Conservation (phyloP, 257 asterid genomes). For the Petunia secreta region DNA sequence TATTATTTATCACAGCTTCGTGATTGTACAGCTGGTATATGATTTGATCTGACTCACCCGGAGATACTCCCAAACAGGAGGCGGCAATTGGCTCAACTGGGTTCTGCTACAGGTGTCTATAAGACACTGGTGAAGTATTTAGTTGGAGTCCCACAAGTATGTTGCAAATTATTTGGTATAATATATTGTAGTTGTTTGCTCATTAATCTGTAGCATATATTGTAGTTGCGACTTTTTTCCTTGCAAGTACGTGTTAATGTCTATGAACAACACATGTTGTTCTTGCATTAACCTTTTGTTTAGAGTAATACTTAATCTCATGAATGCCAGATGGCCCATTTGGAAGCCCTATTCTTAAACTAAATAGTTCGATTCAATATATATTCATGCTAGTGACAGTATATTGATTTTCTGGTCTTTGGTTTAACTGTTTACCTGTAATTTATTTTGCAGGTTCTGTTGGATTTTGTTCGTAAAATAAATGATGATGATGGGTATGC, state of each 20-base stretch:
- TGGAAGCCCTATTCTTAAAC: background rate
- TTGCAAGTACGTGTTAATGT: slow-evolving; percentile 2
- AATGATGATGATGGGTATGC: slow-evolving; percentile 97
- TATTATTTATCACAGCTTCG: slow-evolving; percentile 11
- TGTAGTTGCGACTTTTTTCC: background rate
- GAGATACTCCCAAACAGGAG: slow-evolving; percentile 58
- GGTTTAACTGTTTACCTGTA: slow-evolving; percentile 1
- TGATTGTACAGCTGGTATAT: slow-evolving; percentile 18
- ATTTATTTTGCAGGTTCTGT: slow-evolving; percentile 70
- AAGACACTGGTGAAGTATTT: slow-evolving; percentile 94
- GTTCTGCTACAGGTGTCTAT: slow-evolving; percentile 97
- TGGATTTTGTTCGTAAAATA: slow-evolving; percentile 90
- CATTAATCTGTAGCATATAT: slow-evolving; percentile 26
- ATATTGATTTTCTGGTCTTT: background rate
- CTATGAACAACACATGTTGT: background rate
- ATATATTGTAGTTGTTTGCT: slow-evolving; percentile 16
- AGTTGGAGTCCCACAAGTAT: slow-evolving; percentile 98
- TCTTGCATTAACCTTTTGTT: slow-evolving; percentile 16
- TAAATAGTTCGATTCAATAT: background rate
- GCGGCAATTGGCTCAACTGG: slow-evolving; percentile 92
- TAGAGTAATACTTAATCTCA: slow-evolving; percentile 5
- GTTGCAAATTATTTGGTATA: slow-evolving; percentile 28
- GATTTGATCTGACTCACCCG: slow-evolving; percentile 16
- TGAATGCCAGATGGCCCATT: slow-evolving; percentile 1
- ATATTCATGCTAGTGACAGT: background rate